phyloP scores from a whole-genome alignment of 106 monocot genomes.

The Acorus calamus region DNA sequence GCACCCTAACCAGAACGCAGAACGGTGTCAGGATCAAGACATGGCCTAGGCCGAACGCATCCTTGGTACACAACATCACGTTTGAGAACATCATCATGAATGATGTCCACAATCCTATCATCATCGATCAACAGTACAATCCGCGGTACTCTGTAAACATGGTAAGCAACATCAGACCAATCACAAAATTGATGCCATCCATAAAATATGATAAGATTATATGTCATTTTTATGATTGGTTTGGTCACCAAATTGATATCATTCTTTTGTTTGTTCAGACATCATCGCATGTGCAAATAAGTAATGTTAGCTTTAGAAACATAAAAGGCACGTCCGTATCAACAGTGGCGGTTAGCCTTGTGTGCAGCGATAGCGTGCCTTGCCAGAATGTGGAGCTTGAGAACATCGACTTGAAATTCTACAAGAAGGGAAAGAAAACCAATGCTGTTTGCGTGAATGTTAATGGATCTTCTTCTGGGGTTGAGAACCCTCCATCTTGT shows the following conservation, averaged over 20 bases:
- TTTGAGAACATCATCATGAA: slow-evolving; percentile 36
- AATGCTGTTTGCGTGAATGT: too few species aligned
- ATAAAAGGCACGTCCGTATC: slow-evolving; percentile 11
- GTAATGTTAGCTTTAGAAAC: slow-evolving; percentile 9
- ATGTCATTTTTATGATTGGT: too few species aligned
- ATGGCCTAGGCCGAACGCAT: slow-evolving; percentile 26
- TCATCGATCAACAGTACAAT: slow-evolving; percentile 57
- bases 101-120: slow-evolving; percentile 45
- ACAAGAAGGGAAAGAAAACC: too few species aligned
- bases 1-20: slow-evolving; percentile 26
- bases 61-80: slow-evolving; percentile 19
- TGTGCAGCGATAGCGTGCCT: slow-evolving; percentile 16
- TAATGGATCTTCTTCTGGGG: too few species aligned
- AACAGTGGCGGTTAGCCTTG: slow-evolving; percentile 6
- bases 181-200: too few species aligned
- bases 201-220: too few species aligned
- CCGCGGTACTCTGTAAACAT: slow-evolving; percentile 2
- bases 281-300: slow-evolving; percentile 16
- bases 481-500: too few species aligned
- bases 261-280: background rate
- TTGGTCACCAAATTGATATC: background rate
- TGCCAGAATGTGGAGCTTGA: slow-evolving; percentile 12
- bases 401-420: slow-evolving; percentile 11
- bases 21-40: slow-evolving; percentile 59
- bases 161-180: too few species aligned